Conservation (phyloP, 1,284 basidiomycete species). For the Earliella scabrosa region DNA sequence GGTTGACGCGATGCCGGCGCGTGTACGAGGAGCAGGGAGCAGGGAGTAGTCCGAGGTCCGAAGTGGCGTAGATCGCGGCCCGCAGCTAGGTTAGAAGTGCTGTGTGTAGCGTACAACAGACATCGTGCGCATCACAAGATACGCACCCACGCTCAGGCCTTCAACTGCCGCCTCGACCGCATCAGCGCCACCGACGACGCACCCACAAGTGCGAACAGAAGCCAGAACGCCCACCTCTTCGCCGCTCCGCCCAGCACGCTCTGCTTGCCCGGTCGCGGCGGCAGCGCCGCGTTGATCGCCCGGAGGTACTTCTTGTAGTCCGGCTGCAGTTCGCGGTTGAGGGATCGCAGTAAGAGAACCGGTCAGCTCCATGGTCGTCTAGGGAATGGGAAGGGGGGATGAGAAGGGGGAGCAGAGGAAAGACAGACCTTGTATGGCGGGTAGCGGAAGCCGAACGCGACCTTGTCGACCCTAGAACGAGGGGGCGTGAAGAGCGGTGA, state of each 20-base stretch:
- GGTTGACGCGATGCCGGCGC: too few relatives aligned
- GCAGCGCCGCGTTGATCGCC: slow-evolving; percentile 24
- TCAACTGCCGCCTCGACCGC: slow-evolving; percentile 17
- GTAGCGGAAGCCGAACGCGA: slow-evolving; percentile 57
- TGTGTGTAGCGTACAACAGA: too few relatives aligned
- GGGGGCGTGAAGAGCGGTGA: neutral
- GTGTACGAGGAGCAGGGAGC: too few relatives aligned
- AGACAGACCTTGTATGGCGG: slow-evolving; percentile 72
- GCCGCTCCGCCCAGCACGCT: neutral
- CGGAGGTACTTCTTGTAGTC: slow-evolving; percentile 13
- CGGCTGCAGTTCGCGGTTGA: neutral
- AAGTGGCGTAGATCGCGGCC: too few relatives aligned
- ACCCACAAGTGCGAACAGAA: slow-evolving; percentile 26
- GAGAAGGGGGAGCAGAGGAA: too few relatives aligned
- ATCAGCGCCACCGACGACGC: slow-evolving; percentile 26
- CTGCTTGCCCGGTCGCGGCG: slow-evolving; percentile 41
- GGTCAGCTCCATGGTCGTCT: too few relatives aligned
- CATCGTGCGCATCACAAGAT: too few relatives aligned
- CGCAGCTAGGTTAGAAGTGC: too few relatives aligned
- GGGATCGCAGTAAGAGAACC: neutral
- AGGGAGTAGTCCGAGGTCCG: too few relatives aligned
- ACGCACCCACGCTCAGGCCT: slow-evolving; percentile 5
- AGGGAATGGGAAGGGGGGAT: too few relatives aligned
- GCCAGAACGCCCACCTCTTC: slow-evolving; percentile 31
- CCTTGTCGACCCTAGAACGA: slow-evolving; percentile 53